Conservation (phyloP, 306 rosid species). For the Carpinus viminea region DNA sequence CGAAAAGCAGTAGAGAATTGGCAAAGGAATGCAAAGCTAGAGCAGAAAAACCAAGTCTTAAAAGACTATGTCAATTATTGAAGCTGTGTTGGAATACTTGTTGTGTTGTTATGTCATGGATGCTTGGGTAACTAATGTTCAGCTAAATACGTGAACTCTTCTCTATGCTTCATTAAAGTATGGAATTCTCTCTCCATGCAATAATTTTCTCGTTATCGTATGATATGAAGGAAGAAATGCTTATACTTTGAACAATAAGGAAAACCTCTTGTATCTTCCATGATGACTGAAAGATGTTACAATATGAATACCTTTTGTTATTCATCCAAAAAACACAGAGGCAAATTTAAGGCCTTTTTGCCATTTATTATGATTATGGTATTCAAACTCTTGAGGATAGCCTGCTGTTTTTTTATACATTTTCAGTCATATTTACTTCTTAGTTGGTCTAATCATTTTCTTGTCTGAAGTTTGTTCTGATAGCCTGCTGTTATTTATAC, state of each 20-base stretch:
- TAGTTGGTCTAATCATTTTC: background rate
- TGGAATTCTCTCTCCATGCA: background rate
- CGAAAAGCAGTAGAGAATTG: slow-evolving; percentile 69
- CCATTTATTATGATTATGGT: background rate
- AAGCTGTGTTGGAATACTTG: slow-evolving; percentile 1
- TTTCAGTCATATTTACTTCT: background rate
- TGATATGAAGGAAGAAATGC: background rate
- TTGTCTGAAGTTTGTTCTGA: background rate
- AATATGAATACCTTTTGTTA: background rate
- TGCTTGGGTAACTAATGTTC: background rate
- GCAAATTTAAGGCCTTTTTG: background rate
- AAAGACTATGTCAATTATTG: slow-evolving; percentile 54
- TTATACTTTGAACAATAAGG: background rate
- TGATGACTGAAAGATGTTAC: background rate
- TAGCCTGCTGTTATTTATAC: background rate
- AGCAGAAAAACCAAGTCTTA: slow-evolving; percentile 39
- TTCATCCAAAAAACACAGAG: background rate
- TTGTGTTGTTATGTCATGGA: background rate
- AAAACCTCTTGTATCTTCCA: background rate
- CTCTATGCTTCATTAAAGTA: background rate
- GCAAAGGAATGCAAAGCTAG: slow-evolving; percentile 53
- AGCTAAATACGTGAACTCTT: background rate
- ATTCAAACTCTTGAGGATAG: background rate
- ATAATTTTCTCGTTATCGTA: background rate
- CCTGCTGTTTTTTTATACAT: background rate